Evolutionary conservation across 176 grass and related monocot genomes (phyloP).

Genomic region (Phoenix roebelenii): DNA sequence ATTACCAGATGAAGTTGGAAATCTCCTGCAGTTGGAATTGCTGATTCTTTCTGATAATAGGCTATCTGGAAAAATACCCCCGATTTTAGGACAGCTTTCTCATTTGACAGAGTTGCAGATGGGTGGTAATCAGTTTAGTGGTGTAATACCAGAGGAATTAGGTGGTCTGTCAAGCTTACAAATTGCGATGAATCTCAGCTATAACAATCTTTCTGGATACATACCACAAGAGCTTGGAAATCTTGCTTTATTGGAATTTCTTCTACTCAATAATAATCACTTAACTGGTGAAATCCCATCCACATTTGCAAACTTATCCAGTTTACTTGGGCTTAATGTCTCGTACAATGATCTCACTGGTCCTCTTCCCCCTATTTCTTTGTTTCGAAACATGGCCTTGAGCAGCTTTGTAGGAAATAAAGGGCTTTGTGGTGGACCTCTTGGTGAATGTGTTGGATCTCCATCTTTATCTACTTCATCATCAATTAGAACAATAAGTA

Average conservation of each 20-base stretch:
- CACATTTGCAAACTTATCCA: conserved; percentile 87
- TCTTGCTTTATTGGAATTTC: conserved; percentile 67
- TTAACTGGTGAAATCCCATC: conserved; percentile 81
- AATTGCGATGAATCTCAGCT: conserved; percentile 96
- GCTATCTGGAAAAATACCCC: conserved; percentile 60
- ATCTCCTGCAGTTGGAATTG: conserved; percentile 69
- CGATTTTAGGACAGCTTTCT: conserved; percentile 66
- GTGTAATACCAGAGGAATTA: conserved; percentile 78
- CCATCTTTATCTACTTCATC: conserved; percentile 26
- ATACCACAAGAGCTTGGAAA: conserved; percentile 89
- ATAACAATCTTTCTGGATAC: conserved; percentile 60
- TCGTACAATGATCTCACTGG: conserved; percentile 90
- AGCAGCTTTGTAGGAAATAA: conserved; percentile 85
- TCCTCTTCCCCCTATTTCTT: conserved; percentile 43
- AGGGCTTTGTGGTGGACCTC: conserved; percentile 84
- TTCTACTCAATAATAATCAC: conserved; percentile 81
- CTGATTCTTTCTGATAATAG: conserved; percentile 76
- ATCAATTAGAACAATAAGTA: conserved; percentile 20
- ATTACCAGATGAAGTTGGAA: conserved; percentile 73
- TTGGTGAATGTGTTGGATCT: conserved; percentile 54
- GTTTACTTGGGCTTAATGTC: conserved; percentile 81
- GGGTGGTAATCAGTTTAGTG: conserved; percentile 75
- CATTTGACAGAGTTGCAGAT: conserved; percentile 92
- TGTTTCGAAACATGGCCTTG: conserved; percentile 71
- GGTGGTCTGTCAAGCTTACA: conserved; percentile 79